A percentile compares a stretch with the other conserved stretches of the same genome.
These are phyloP conservation scores for Hyaloscypha finlandica DNA, from an alignment of 495 filamentous ascomycete species.

Conservation along the genomic window DNA sequence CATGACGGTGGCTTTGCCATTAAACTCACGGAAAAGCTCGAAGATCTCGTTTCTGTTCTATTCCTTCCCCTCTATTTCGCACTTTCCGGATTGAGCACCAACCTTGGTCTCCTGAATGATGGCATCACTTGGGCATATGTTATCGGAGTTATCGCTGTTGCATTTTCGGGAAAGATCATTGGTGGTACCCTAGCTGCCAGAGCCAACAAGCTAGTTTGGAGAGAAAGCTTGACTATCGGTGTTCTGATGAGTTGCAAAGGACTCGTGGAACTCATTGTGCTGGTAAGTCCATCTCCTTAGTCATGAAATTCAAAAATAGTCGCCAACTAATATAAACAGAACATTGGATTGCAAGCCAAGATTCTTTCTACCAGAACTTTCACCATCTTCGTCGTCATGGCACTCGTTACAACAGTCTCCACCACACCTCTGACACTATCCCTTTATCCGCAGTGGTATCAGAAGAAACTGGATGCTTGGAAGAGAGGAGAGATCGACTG, in stretches of 20 bases:
- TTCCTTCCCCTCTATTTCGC: conserved; percentile 96
- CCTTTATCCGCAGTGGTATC: conserved; percentile 88
- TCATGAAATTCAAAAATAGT: not conserved
- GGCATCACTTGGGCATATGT: conserved; percentile 94
- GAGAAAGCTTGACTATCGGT: conserved; percentile 90
- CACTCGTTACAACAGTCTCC: conserved; percentile 86
- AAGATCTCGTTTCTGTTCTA: conserved; percentile 86
- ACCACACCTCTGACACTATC: conserved; percentile 80
- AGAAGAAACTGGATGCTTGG: conserved; percentile 88
- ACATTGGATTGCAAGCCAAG: conserved; percentile 90
- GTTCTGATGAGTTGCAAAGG: conserved; percentile 98
- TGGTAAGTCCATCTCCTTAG: conserved; percentile 56
- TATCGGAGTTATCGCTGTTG: conserved; percentile 76
- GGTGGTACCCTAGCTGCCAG: conserved; percentile 84
- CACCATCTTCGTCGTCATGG: conserved; percentile 99
- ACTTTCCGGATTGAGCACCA: conserved; percentile 85
- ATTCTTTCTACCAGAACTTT: conserved; percentile 88
- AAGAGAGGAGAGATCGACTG: conserved; percentile 91
- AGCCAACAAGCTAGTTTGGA: conserved; percentile 79
- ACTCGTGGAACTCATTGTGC: conserved; percentile 90
- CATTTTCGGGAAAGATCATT: conserved; percentile 82
- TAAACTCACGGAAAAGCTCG: conserved; percentile 93
- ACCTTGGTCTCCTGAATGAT: conserved; percentile 80
- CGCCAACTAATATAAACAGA: conserved; percentile 49
- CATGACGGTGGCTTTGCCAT: conserved; percentile 95